Conservation (phyloP, 2,329 filamentous ascomycete species). For the Colletotrichum sp. region DNA sequence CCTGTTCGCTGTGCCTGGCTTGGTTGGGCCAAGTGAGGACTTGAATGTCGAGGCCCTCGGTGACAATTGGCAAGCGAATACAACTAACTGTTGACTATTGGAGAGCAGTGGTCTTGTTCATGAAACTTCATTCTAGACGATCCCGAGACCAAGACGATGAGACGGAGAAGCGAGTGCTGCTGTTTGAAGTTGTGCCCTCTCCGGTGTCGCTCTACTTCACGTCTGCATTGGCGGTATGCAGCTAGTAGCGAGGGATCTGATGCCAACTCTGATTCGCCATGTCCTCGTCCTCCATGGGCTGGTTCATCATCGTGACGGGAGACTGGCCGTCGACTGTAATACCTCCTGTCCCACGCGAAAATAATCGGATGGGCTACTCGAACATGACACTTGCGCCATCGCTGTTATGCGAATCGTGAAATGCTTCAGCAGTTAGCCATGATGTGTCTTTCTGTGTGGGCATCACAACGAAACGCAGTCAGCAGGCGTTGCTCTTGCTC, state of each 20-base stretch:
- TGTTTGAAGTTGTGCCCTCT: background rate
- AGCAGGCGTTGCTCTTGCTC: background rate
- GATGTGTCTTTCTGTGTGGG: background rate
- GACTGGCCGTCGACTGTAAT: background rate
- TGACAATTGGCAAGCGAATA: background rate
- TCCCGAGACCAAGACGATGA: background rate
- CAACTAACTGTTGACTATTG: background rate
- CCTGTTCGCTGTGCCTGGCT: background rate
- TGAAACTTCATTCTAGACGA: background rate
- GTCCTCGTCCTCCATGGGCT: background rate
- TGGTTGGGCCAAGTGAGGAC: background rate
- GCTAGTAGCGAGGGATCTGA: background rate
- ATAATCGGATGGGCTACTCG: background rate
- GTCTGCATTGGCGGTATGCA: background rate
- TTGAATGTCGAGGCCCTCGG: background rate
- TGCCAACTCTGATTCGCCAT: background rate
- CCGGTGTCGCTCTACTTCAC: background rate
- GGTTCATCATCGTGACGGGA: background rate
- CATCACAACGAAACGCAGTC: background rate
- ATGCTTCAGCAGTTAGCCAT: background rate
- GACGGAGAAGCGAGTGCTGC: background rate
- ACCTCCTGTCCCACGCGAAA: background rate
- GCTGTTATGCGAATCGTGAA: background rate
- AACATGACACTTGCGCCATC: background rate
- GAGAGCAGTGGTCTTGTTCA: background rate